Base-by-base conservation (phyloP, 129 eudicot species). In the Logfia minima region DNA sequence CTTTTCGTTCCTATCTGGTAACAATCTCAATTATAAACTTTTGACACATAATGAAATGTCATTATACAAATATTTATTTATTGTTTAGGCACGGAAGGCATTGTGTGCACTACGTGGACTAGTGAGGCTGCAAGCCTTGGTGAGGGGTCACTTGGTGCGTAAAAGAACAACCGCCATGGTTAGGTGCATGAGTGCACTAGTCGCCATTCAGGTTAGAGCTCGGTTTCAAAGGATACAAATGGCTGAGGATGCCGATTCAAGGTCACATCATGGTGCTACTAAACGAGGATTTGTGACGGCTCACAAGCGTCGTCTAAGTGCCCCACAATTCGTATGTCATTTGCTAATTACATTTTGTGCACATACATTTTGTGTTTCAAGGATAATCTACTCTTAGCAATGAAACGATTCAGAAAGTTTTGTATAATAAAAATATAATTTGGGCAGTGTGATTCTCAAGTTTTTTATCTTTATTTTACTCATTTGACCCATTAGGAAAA, bases 91-190 rank as follows among this genome's bases (percentile, higher is more conserved):
- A 52, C 79, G 96, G 26, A 89, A 81, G 70, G 97, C 97, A 10
- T 68, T 89, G 80, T 70, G 85, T 13, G 97, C 97, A 34, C 63
- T 92, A 77, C 91, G 83, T 66, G 96, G 88, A 48, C 77, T 92
- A n/a, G 96, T 92, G 71, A 92, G 87, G 84, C 78, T 89, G 75
- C 97, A 92, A 81, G 97, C 97, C 13, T 71, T 89, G 2, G 96
- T 86, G 67, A 86, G 96, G 68, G 97, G 97, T 11, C 83, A 86
- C 79, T 76, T 87, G 82, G 97, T 92, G 26, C 89, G 97, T 65
- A 92, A 89, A 76, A 86, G 80, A 56, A 88, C 88, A 23, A 70
- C 82, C 16, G 68, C 84, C 14, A 82, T 86, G 79, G 71, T 92
- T 26, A 77, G 90, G 76, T 83, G 89, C 82, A 89, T 92, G 89